Evolutionary conservation across 768 basidiomycete genomes (phyloP).

Genomic region (Serpula lacrymans): DNA sequence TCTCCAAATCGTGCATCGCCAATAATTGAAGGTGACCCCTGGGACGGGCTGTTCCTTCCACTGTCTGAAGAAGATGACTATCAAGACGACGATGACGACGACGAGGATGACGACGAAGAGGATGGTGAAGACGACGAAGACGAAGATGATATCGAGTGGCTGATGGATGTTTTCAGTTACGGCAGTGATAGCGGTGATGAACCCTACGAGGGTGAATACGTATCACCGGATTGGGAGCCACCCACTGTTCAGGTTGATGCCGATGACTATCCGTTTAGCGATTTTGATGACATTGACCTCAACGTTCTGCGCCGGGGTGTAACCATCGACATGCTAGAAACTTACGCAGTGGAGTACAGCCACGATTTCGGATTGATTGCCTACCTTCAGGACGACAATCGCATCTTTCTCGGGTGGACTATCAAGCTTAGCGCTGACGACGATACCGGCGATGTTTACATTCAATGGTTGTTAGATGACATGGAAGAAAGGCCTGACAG

Average conservation of each 20-base stretch:
- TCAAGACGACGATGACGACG: conserved; percentile 18
- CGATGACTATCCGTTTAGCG: conserved; percentile 32
- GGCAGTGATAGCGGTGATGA: conserved; percentile 34
- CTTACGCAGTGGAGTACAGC: conserved; percentile 51
- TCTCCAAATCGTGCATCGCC: conserved; percentile 22
- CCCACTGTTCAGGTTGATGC: conserved; percentile 37
- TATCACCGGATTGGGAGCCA: conserved; percentile 56
- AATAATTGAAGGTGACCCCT: conserved; percentile 53
- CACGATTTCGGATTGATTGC: conserved; percentile 55
- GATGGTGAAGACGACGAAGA: conserved; percentile 25
- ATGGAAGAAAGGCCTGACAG: conserved; percentile 42
- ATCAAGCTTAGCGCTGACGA: conserved; percentile 45
- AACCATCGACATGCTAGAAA: conserved; percentile 53
- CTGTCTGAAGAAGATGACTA: conserved; percentile 39
- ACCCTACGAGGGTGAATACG: conserved; percentile 37
- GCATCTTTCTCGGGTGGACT: conserved; percentile 69
- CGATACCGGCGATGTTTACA: conserved; percentile 36
- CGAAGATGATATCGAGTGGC: conserved; percentile 16
- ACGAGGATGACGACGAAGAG: conserved; percentile 21
- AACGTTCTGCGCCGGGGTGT: conserved; percentile 57
- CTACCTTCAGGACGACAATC: conserved; percentile 37
- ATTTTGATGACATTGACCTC: conserved; percentile 31
- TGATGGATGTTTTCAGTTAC: conserved; percentile 31
- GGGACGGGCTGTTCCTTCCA: conserved; percentile 64
- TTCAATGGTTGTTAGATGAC: conserved; percentile 38